A percentile compares a stretch with the other conserved stretches of the same genome.
These are phyloP conservation scores for Trichoderma breve DNA, from an alignment of 2,329 filamentous ascomycete species.

Conservation along the genomic window DNA sequence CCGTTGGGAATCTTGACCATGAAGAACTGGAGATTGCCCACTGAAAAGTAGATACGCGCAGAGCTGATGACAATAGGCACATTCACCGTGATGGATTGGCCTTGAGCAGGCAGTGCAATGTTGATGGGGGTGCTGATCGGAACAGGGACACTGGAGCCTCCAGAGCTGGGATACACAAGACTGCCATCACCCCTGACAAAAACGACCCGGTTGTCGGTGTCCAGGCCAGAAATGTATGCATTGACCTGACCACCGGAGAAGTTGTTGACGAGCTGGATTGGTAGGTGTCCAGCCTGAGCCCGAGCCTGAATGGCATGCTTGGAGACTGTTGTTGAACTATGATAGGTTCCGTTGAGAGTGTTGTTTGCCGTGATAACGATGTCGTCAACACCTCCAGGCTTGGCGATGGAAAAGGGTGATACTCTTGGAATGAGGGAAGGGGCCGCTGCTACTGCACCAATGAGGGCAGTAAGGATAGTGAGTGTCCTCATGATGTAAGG, in stretches of 20 bases:
- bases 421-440: not conserved
- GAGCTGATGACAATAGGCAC: constrained; percentile 43
- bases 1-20: constrained; percentile 35
- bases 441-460: constrained; percentile 1
- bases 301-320: not conserved
- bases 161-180: constrained; percentile 43
- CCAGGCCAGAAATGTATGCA: constrained; percentile 46
- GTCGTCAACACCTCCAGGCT: not conserved
- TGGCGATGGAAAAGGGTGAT: not conserved
- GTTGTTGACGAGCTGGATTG: constrained; percentile 44
- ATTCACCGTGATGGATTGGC: constrained; percentile 38
- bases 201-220: constrained; percentile 40
- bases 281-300: constrained; percentile 23
- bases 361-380: not conserved
- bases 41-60: constrained; percentile 47
- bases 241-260: constrained; percentile 39
- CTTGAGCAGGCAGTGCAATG: constrained; percentile 41
- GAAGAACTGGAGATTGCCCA: constrained; percentile 43
- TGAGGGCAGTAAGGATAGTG: not conserved
- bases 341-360: constrained; percentile 5
- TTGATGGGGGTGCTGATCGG: constrained; percentile 41
- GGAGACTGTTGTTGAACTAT: not conserved
- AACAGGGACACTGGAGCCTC: constrained; percentile 36
- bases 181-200: constrained; percentile 42
- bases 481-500: not conserved